A percentile compares a stretch with the other conserved stretches of the same genome.
These are phyloP conservation scores for Torulaspora quercuum DNA, from an alignment of 805 yeast species.

Conservation along the genomic window DNA sequence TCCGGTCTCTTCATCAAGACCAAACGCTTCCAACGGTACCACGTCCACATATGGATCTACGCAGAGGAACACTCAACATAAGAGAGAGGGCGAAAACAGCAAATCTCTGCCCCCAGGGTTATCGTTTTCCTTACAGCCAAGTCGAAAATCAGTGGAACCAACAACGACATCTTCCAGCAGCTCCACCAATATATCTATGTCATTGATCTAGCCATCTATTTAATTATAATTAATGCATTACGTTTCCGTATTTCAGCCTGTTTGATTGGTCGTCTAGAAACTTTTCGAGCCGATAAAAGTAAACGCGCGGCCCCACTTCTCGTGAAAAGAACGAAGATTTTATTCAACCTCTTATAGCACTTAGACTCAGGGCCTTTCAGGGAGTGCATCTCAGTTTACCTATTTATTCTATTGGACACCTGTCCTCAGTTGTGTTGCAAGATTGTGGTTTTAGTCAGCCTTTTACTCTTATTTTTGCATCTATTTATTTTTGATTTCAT, in stretches of 20 bases:
- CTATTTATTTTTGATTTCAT: too few relatives aligned
- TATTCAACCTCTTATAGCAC: too few relatives aligned
- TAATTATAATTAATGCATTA: slow-evolving; percentile 1
- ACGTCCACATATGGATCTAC: slow-evolving; percentile 1
- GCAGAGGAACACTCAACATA: not conserved
- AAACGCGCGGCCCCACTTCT: not conserved
- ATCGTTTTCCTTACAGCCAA: slow-evolving; percentile 38
- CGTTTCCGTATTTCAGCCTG: too few relatives aligned
- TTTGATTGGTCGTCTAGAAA: slow-evolving; percentile 4
- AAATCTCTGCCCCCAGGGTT: slow-evolving; percentile 43
- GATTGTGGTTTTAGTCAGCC: too few relatives aligned
- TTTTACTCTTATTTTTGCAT: too few relatives aligned
- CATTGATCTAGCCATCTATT: slow-evolving; percentile 7
- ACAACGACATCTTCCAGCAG: not conserved
- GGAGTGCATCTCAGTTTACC: too few relatives aligned
- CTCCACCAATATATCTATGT: not conserved
- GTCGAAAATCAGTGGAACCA: slow-evolving; percentile 16
- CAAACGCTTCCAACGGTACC: slow-evolving; percentile 4
- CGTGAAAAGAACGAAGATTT: too few relatives aligned
- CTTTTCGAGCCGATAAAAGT: slow-evolving; percentile 6
- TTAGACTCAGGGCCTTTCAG: too few relatives aligned
- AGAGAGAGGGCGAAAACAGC: slow-evolving; percentile 2
- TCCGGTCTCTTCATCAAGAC: slow-evolving; percentile 14
- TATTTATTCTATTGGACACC: too few relatives aligned
- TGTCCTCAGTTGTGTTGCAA: too few relatives aligned